These are phyloP conservation scores for Botrytis deweyae DNA, from an alignment of 2,329 filamentous ascomycete species.

Conservation along the genomic window DNA sequence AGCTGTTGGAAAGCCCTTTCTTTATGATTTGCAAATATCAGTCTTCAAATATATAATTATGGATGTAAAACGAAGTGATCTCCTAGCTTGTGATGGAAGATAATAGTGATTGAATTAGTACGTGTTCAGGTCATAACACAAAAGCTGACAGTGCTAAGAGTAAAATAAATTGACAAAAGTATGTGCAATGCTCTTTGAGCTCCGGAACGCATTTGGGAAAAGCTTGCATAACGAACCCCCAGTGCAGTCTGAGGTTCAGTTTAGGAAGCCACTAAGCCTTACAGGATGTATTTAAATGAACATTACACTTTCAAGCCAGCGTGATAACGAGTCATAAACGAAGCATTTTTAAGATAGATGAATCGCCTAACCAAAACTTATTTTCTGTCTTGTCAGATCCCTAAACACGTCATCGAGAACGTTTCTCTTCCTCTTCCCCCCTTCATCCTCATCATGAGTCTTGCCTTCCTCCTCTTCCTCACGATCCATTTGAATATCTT, in stretches of 20 bases:
- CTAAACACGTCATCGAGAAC: conserved; percentile 77
- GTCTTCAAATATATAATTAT: not conserved
- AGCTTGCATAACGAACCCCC: not conserved
- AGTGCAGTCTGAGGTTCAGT: not conserved
- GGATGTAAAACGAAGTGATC: not conserved
- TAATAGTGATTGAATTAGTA: not conserved
- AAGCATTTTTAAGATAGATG: not conserved
- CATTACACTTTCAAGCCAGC: not conserved
- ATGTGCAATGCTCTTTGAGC: not conserved
- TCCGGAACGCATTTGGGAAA: not conserved
- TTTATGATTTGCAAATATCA: not conserved
- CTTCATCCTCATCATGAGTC: conserved; percentile 47
- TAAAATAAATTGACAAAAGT: not conserved
- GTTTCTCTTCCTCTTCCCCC: conserved; percentile 68
- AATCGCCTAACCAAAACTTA: conserved; percentile 54
- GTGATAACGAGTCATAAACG: not conserved
- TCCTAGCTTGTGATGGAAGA: not conserved
- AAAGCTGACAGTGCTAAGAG: not conserved
- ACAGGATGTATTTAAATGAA: not conserved
- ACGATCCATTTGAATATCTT: conserved; percentile 51
- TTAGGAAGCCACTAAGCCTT: not conserved
- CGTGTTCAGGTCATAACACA: not conserved
- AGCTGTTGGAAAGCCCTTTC: not conserved
- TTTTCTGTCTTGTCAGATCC: conserved; percentile 69
- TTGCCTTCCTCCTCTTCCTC: conserved; percentile 42